phyloP scores from a whole-genome alignment of 2,329 filamentous ascomycete genomes.

The Blastomyces gilchristii region DNA sequence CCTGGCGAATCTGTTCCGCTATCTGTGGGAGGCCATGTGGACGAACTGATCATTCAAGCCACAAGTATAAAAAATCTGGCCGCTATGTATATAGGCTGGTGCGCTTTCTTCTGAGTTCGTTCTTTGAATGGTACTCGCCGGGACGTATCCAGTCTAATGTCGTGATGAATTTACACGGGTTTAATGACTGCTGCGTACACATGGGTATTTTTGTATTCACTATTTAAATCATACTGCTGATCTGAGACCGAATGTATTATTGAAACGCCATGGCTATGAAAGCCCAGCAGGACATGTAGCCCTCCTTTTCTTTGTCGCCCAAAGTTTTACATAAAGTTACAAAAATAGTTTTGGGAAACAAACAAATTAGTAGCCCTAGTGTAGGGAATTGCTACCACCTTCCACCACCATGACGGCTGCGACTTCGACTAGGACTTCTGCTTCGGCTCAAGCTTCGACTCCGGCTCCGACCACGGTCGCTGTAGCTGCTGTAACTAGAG shows the following conservation, averaged over 20 bases:
- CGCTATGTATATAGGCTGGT: constrained; percentile 96
- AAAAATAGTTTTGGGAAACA: background rate
- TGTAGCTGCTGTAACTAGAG: constrained; percentile 50
- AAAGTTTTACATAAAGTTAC: background rate
- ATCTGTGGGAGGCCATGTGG: constrained; percentile 93
- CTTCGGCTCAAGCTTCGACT: constrained; percentile 45
- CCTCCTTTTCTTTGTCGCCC: background rate
- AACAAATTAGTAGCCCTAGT: background rate
- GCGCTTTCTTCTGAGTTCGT: constrained; percentile 14
- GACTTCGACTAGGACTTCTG: constrained; percentile 38
- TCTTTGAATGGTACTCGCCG: background rate
- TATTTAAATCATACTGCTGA: background rate
- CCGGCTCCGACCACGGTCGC: constrained; percentile 41
- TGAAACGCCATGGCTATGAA: background rate
- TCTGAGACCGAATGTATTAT: background rate
- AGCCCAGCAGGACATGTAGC: background rate
- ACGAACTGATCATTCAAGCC: constrained; percentile 82
- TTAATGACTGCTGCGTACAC: too few species aligned
- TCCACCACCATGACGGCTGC: constrained; percentile 22
- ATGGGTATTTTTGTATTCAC: background rate
- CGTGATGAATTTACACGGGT: background rate
- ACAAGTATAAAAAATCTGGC: constrained; percentile 69
- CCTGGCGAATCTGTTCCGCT: constrained; percentile 83
- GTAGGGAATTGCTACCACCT: constrained; percentile 15
- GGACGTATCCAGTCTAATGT: background rate